Evolutionary conservation across 192 early-diverging fungal species (phyloP).

Genomic region (Rhizophagus clarus): DNA sequence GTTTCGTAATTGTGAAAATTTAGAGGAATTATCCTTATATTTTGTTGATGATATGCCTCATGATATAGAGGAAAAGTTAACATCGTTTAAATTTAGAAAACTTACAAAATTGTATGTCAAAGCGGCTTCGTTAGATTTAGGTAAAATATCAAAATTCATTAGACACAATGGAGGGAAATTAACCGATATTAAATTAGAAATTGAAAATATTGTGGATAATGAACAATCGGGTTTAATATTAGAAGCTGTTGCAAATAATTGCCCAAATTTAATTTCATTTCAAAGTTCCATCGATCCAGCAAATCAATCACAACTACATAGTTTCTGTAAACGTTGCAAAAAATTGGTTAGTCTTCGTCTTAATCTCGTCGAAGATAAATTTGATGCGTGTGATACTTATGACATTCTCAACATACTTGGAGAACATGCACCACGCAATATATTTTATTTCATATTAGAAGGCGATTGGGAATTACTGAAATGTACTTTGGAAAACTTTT

Average conservation of each 20-base stretch:
- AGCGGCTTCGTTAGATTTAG: neutral
- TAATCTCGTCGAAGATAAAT: neutral
- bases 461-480: neutral
- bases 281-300: neutral
- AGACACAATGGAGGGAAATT: neutral
- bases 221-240: neutral
- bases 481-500: neutral
- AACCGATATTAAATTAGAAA: neutral
- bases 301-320: neutral
- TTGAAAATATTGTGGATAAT: neutral
- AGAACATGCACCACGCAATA: neutral
- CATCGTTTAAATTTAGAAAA: neutral
- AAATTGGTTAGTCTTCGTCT: neutral
- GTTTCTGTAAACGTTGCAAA: neutral
- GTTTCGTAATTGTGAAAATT: neutral
- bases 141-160: neutral
- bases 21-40: neutral
- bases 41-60: neutral
- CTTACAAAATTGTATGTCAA: neutral
- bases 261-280: neutral
- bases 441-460: neutral
- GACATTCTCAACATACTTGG: neutral
- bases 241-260: neutral
- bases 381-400: neutral
- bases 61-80: neutral